A percentile compares a stretch with the other conserved stretches of the same genome.
These are phyloP conservation scores for Gossypium mustelinum DNA, from an alignment of 345 rosid species.

Conservation along the genomic window DNA sequence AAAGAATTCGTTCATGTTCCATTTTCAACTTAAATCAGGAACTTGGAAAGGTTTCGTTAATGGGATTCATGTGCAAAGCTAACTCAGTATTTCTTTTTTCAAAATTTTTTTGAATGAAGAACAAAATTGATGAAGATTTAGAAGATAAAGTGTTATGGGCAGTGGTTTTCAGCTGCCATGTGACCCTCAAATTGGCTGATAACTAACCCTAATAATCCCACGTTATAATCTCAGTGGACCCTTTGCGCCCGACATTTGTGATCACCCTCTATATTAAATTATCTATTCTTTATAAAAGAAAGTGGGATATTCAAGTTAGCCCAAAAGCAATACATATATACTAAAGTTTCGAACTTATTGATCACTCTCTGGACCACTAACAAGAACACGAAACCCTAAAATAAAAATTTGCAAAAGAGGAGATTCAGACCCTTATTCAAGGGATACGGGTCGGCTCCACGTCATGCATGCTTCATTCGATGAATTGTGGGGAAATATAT, in stretches of 20 bases:
- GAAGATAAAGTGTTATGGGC: background rate
- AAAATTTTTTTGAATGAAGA: background rate
- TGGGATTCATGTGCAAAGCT: constrained; percentile 26
- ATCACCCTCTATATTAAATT: constrained; percentile 10
- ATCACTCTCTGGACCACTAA: constrained; percentile 25
- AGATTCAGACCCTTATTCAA: constrained; percentile 33
- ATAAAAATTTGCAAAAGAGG: constrained; percentile 10
- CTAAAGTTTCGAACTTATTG: constrained; percentile 11
- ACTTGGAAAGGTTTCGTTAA: background rate
- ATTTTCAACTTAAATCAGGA: constrained; percentile 1
- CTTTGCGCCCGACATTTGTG: constrained; percentile 32
- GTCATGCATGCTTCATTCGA: constrained; percentile 36
- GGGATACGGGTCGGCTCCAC: constrained; percentile 42
- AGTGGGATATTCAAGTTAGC: constrained; percentile 7
- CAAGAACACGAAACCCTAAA: constrained; percentile 28
- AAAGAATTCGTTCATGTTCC: background rate
- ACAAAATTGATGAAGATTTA: background rate
- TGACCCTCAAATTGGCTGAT: background rate
- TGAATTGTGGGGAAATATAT: background rate
- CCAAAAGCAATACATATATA: background rate
- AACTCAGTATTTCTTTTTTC: background rate
- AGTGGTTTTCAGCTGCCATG: constrained; percentile 8
- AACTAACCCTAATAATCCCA: constrained; percentile 15
- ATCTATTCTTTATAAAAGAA: constrained; percentile 12
- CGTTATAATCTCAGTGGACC: constrained; percentile 29